Base-by-base conservation (phyloP, 2,329 filamentous ascomycete species). In the Fusarium tuaranense region DNA sequence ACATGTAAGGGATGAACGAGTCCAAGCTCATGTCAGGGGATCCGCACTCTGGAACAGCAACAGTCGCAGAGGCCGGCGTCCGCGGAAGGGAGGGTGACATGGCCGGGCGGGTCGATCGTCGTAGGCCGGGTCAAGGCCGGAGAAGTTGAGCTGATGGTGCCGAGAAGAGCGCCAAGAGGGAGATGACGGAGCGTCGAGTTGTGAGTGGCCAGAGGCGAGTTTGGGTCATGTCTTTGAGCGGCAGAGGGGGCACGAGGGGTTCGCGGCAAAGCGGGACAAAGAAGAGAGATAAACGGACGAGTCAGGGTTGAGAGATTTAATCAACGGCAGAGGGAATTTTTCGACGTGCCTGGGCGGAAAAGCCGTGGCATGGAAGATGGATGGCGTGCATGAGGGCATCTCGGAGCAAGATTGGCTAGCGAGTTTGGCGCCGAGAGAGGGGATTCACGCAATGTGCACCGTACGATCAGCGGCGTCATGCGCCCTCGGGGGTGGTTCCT, bases 401-500 rank as follows among this genome's bases (percentile, higher is more conserved):
- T 66, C 22, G 55, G 32, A 18, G 22, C 13, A 22, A 58, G 63
- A 61, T 66, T 27, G 30, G 22, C 39, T 51, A 34, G 18, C 27
- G 32, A 38, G 22, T 60, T 39, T 51, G 39, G 41, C 55, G 64
- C 64, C 32, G 32, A 51, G 32, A 25, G 46, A 14, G 9, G 34
- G 14, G 32, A 53, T 27, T 30, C 25, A 53, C 27, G 38, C 34
- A 53, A 25, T 59, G 57, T 30, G 44, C 55, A 39, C 38, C 5
- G 63, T 36, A 20, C 16, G 64, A 53, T 12, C 44, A 20, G 27
- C 41, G n/a, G 39, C 22, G 22, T 61, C 59, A 39, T 53, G 55
- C 51, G 41, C 53, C 25, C 72, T 72, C 59, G 53, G 62, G 32
- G 32, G 30, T 30, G 32, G 60, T 69, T 27, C 58, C 58, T 57